Evolutionary conservation across 257 asterid genomes (phyloP).

Genomic region (Primulina eburnea): DNA sequence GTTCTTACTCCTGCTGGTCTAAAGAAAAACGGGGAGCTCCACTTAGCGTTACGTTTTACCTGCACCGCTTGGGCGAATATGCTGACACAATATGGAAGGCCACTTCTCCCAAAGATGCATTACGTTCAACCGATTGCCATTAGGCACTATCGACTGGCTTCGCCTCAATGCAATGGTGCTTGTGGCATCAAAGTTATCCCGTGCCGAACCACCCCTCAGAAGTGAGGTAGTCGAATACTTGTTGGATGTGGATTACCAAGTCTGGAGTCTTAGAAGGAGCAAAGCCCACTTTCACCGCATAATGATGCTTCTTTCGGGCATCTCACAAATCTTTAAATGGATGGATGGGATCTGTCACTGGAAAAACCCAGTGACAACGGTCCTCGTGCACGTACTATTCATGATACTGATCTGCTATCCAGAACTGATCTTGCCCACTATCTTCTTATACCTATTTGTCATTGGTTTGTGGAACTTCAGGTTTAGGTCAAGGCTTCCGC

Average conservation of each 20-base stretch:
- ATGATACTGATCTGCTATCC: constrained; percentile 81
- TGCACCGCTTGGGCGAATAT: constrained; percentile 81
- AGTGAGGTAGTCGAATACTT: constrained; percentile 78
- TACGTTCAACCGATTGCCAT: constrained; percentile 71
- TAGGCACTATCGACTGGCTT: constrained; percentile 79
- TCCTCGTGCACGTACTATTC: constrained; percentile 67
- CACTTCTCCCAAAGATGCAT: constrained; percentile 88
- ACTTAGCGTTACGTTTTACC: constrained; percentile 72
- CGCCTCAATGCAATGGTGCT: constrained; percentile 88
- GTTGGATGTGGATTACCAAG: constrained; percentile 75
- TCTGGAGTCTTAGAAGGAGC: constrained; percentile 81
- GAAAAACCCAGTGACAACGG: constrained; percentile 73
- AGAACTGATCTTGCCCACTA: constrained; percentile 68
- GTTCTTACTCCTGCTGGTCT: constrained; percentile 70
- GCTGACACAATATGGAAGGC: constrained; percentile 65
- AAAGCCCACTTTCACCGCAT: constrained; percentile 81
- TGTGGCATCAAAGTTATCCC: constrained; percentile 51
- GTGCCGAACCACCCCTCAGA: constrained; percentile 87
- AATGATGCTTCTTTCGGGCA: constrained; percentile 64
- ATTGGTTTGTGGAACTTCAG: constrained; percentile 81
- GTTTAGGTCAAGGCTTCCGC: constrained; percentile 65
- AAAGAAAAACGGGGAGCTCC: constrained; percentile 82
- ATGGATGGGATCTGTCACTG: constrained; percentile 67
- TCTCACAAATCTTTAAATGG: constrained; percentile 53
- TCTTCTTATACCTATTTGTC: constrained; percentile 75